Evolutionary conservation across 352 stramenopile genomes (phyloP).

Genomic region (Thalassiosira exigua): DNA sequence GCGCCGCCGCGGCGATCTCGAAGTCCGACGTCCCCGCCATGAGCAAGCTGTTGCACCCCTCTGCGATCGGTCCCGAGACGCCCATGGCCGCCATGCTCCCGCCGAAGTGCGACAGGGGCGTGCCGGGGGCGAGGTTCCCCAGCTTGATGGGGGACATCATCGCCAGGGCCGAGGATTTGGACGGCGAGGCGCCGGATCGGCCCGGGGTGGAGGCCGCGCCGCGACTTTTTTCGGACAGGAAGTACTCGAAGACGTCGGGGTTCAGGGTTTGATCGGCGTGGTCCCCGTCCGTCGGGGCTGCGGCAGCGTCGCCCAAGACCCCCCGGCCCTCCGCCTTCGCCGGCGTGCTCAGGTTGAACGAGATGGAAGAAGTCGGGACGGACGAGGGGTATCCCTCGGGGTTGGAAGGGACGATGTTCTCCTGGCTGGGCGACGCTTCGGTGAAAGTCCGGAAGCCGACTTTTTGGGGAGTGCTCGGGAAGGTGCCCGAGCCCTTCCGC

Average conservation of each 20-base stretch:
- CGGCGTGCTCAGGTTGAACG: conserved; percentile 35
- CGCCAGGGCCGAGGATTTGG: conserved; percentile 13
- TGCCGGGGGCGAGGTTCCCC: conserved; percentile 34
- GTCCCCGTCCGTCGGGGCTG: not conserved
- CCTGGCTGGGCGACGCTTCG: conserved; percentile 9
- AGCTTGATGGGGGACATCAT: conserved; percentile 43
- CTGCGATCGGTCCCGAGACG: conserved; percentile 43
- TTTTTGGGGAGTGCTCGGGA: conserved; percentile 39
- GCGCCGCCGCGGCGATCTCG: conserved; percentile 43
- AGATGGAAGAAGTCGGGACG: conserved; percentile 15
- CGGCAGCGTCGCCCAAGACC: not conserved
- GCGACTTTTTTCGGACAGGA: conserved; percentile 51
- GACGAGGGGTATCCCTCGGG: conserved; percentile 16
- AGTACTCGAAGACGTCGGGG: conserved; percentile 50
- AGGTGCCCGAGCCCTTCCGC: conserved; percentile 14
- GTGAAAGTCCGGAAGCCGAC: conserved; percentile 5
- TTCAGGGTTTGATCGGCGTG: conserved; percentile 25
- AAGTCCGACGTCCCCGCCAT: conserved; percentile 46
- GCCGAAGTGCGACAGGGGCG: conserved; percentile 47
- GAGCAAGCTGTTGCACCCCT: conserved; percentile 49
- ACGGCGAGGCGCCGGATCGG: conserved; percentile 16
- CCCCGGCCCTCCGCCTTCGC: conserved; percentile 18
- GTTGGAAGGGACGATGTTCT: conserved; percentile 27
- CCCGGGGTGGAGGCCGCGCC: conserved; percentile 3
- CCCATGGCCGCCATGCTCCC: conserved; percentile 9